These are phyloP conservation scores for Leptomonas pyrrhocoris DNA, from an alignment of 208 protist genomes.

Conservation along the genomic window DNA sequence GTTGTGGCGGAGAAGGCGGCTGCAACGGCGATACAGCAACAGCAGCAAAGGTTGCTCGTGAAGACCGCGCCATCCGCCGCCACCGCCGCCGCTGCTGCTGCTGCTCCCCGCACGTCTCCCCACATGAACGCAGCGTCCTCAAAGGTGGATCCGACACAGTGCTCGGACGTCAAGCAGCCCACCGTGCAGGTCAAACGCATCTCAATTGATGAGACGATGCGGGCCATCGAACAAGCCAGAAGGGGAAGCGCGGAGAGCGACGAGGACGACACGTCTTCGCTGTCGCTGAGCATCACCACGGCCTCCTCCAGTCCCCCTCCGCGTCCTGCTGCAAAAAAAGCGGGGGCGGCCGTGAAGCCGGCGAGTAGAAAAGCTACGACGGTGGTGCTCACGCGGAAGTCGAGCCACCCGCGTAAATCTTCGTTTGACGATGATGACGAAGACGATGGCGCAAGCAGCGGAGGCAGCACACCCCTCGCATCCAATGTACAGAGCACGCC, in stretches of 20 bases:
- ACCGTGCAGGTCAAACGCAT: background rate
- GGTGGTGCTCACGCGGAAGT: background rate
- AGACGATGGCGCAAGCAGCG: background rate
- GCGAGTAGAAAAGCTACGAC: background rate
- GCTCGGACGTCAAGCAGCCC: background rate
- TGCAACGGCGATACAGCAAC: background rate
- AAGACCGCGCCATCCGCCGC: too few relatives aligned
- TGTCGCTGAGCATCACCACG: constrained; percentile 20
- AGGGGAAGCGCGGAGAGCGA: background rate
- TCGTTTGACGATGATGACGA: constrained; percentile 51
- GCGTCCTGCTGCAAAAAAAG: background rate
- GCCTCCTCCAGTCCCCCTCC: constrained; percentile 1
- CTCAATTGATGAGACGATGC: background rate
- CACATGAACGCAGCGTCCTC: background rate
- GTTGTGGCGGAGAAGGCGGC: background rate
- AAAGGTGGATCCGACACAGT: background rate
- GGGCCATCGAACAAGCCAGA: constrained; percentile 1
- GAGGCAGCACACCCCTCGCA: background rate
- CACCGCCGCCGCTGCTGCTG: background rate
- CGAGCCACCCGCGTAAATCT: constrained; percentile 19
- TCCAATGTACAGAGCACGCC: background rate
- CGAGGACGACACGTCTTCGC: constrained; percentile 24
- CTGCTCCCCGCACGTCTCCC: too few relatives aligned
- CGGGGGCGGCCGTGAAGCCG: background rate
- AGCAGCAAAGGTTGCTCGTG: too few relatives aligned